Conservation (phyloP, 306 rosid species). For the Canavalia gladiata region DNA sequence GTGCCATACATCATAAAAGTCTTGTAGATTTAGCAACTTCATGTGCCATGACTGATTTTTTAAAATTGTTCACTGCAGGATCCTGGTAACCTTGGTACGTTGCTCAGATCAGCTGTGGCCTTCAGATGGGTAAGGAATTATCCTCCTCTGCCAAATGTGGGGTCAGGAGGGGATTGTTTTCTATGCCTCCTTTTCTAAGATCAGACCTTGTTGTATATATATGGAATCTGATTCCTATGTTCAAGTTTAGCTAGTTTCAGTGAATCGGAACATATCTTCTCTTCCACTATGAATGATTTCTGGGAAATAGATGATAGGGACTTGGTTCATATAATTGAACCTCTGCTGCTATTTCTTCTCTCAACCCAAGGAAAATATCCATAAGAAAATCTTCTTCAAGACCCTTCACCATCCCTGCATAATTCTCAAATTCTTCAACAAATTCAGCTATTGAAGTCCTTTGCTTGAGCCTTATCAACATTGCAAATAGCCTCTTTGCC, state of each 20-base stretch:
- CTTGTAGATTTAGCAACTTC: slow-evolving; percentile 42
- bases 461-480: too few relatives aligned
- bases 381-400: too few relatives aligned
- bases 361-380: too few relatives aligned
- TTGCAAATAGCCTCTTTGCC: too few relatives aligned
- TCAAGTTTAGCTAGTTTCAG: not conserved
- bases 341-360: too few relatives aligned
- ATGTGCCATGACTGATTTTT: slow-evolving; percentile 44
- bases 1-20: not conserved
- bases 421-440: too few relatives aligned
- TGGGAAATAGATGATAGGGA: too few relatives aligned
- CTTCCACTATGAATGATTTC: too few relatives aligned
- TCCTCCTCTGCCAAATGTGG: not conserved
- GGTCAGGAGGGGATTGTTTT: not conserved
- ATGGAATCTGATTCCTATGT: slow-evolving; percentile 18
- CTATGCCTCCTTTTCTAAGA: not conserved
- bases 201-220: slow-evolving; percentile 17
- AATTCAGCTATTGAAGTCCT: too few relatives aligned
- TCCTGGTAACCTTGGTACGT: slow-evolving; percentile 91
- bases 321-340: too few relatives aligned
- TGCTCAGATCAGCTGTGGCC: slow-evolving; percentile 90
- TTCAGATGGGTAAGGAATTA: slow-evolving; percentile 84
- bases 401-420: too few relatives aligned
- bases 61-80: slow-evolving; percentile 70
- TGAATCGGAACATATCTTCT: slow-evolving; percentile 16